Evolutionary conservation across 163 green algal genomes (phyloP).

Genomic region (Scenedesmus sp.): DNA sequence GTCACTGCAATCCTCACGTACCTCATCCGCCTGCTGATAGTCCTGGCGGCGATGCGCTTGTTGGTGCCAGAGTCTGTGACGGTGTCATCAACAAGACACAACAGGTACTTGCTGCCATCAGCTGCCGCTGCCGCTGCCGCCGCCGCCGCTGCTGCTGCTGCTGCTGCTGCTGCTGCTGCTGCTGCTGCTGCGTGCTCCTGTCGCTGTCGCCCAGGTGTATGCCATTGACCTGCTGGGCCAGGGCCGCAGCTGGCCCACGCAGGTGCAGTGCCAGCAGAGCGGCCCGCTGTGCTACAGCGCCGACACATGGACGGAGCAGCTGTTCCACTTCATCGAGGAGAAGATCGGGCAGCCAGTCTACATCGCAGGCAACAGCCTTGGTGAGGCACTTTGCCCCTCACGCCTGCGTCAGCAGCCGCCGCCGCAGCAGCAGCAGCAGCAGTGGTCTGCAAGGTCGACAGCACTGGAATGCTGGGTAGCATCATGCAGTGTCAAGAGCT

Average conservation of each 20-base stretch:
- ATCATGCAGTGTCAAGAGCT: background rate
- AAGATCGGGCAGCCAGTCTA: conserved; percentile 63
- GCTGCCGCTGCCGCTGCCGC: too few species aligned
- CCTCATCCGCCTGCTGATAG: too few species aligned
- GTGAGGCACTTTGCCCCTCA: conserved; percentile 60
- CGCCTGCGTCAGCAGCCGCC: background rate
- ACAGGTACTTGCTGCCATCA: too few species aligned
- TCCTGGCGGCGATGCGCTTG: background rate
- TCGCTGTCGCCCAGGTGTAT: conserved; percentile 2
- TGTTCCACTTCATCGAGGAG: conserved; percentile 74
- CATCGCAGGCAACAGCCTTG: conserved; percentile 79
- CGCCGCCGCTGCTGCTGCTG: too few species aligned
- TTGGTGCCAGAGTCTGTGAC: too few species aligned
- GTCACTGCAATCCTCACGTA: too few species aligned
- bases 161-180: background rate
- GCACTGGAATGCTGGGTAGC: background rate
- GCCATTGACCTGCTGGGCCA: conserved; percentile 52
- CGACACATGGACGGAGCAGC: conserved; percentile 75
- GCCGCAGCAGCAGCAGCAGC: background rate
- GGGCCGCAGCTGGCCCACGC: conserved; percentile 43
- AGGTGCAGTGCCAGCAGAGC: background rate
- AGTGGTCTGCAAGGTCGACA: background rate
- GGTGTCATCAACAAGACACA: too few species aligned
- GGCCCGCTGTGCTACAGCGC: conserved; percentile 40
- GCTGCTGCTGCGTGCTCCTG: background rate